A percentile compares a stretch with the other conserved stretches of the same genome.
Evolutionary conservation across 2,329 filamentous ascomycete species (phyloP).

Genomic region (Aspergillus alliaceus): DNA sequence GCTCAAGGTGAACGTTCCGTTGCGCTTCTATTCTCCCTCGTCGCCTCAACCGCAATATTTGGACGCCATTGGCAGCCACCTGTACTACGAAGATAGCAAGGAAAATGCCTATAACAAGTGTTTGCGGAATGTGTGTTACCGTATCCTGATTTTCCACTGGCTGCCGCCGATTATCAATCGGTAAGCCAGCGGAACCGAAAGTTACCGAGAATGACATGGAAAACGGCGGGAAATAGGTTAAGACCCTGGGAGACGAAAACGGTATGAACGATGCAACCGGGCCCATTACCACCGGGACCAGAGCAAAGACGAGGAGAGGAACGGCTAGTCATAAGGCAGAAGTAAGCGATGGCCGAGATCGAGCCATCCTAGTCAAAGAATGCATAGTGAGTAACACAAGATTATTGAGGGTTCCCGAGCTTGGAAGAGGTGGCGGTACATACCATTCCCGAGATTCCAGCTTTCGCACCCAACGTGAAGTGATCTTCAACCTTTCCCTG

Average conservation of each 20-base stretch:
- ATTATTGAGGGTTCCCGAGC: conserved; percentile 3
- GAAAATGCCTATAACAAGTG: conserved; percentile 33
- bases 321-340: conserved; percentile 47
- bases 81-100: conserved; percentile 31
- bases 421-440: conserved; percentile 38
- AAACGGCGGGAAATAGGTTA: conserved; percentile 35
- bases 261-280: conserved; percentile 21
- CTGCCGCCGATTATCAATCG: conserved; percentile 4
- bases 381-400: conserved; percentile 11
- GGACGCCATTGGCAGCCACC: conserved; percentile 29
- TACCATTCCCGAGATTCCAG: conserved; percentile 72
- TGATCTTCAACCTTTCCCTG: conserved; percentile 78
- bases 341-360: conserved; percentile 32
- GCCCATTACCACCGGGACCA: conserved; percentile 29
- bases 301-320: conserved; percentile 36
- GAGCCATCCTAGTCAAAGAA: conserved; percentile 27
- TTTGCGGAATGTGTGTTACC: conserved; percentile 31
- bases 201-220: conserved; percentile 39
- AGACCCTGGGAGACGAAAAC: conserved; percentile 25
- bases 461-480: conserved; percentile 73
- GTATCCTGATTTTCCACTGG: conserved; percentile 6
- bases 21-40: conserved; percentile 9
- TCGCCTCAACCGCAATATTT: conserved; percentile 26
- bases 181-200: conserved; percentile 22
- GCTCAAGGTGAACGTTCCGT: not conserved